Evolutionary conservation across 1,139 yeast genomes (phyloP), one percentile per base, ranked within the genome.

Genomic region (Trichomonascaceae sp.): DNA sequence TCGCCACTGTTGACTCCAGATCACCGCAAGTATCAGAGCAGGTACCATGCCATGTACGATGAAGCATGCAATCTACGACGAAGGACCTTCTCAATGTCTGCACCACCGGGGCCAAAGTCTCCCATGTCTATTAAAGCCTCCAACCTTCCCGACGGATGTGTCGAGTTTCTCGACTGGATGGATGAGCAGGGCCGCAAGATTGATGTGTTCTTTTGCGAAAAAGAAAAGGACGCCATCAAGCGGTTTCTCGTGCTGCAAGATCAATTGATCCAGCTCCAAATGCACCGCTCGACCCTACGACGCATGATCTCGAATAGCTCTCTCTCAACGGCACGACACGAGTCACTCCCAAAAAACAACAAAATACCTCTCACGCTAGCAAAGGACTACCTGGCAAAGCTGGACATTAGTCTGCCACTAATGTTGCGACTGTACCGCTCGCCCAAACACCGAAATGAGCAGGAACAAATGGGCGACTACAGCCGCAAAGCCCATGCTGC

Each of bases 201-300:
- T 8, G 75, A 79, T 32, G 37, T 29, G 0, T 81, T 81, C 49
- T 81, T 68, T 51, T 58, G 52, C 30, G 71, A 67, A 29, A 73
- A 67, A 45, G 92, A 80, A 47, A 62, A 63, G 22, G 77, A 73
- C 28, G 73, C 69, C 0, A 65, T 73, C 31, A 72, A 72, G 37
- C 60, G 87, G 40, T 76, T 70, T 44, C 56, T 74, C 13, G 51
- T 76, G 6, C 51, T 82, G 16, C 80, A 78, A 45, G 80, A 73
- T 43, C 93, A 81, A 51, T 52, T 82, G 30, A 67, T 67, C 41
- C 76, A 73, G 41, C 51, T 81, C 39, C 62, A 72, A 35, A 74
- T 72, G 30, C 87, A 78, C 44, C 65, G 64, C 34, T 37, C 46
- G 14, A 11, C 23, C 6, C 11, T 20, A 11, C 6, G 11, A 11